phyloP scores from a whole-genome alignment of 2,329 filamentous ascomycete species.

The Gremmenia infestans region DNA sequence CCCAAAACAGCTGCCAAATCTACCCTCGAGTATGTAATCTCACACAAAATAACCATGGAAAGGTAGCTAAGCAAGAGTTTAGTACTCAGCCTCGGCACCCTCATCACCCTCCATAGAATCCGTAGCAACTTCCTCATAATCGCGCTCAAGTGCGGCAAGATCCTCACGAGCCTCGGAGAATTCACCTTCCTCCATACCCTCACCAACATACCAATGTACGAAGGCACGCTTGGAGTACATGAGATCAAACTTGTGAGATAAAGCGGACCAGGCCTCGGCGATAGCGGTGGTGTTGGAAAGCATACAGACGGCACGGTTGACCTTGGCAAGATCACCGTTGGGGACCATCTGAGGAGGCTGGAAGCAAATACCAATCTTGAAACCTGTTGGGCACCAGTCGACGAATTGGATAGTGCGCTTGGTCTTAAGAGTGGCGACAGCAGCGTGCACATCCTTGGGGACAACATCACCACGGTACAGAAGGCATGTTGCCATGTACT shows the following conservation, averaged over 20 bases:
- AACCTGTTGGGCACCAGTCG: slow-evolving; percentile 99
- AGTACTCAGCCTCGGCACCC: slow-evolving; percentile 63
- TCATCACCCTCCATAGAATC: slow-evolving; percentile 89
- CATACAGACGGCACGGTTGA: slow-evolving; percentile 99
- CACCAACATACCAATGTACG: slow-evolving; percentile 99
- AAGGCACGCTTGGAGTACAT: slow-evolving; percentile 99
- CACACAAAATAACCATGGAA: slow-evolving; percentile 25
- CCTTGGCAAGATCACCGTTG: slow-evolving; percentile 95
- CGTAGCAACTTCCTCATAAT: slow-evolving; percentile 97
- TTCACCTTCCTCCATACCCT: slow-evolving; percentile 99
- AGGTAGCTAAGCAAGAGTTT: slow-evolving; percentile 14
- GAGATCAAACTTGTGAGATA: slow-evolving; percentile 98
- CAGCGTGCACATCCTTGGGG: slow-evolving; percentile 87
- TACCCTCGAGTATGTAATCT: slow-evolving; percentile 28
- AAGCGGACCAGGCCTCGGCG: slow-evolving; percentile 93
- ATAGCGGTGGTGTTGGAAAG: slow-evolving; percentile 98
- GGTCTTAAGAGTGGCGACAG: slow-evolving; percentile 95
- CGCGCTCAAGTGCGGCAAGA: slow-evolving; percentile 92
- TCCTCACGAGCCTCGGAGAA: slow-evolving; percentile 99
- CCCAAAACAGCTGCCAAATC: slow-evolving; percentile 22
- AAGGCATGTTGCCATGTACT: slow-evolving; percentile 99
- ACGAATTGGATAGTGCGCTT: slow-evolving; percentile 99
- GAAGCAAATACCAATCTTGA: slow-evolving; percentile 99
- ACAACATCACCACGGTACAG: slow-evolving; percentile 98
- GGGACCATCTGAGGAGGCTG: slow-evolving; percentile 93